Evolutionary conservation across 139 green algal species (phyloP), one percentile per base, ranked within the genome.

Genomic region (Haematococcus lacustris): DNA sequence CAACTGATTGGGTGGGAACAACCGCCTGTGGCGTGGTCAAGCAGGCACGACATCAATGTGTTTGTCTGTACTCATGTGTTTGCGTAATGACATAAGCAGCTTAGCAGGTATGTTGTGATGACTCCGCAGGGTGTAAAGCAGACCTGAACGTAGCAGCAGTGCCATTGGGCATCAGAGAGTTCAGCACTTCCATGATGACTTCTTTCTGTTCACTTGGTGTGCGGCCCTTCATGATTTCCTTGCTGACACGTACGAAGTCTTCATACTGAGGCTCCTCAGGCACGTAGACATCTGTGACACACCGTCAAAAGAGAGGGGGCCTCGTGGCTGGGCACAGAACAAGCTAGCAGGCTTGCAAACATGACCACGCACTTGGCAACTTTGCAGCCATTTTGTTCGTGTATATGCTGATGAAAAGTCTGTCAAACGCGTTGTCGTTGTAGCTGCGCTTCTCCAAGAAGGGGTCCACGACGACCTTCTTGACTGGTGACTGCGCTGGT

Each of bases 211-310:
- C 13, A 9, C 70, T 51, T 2, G 73, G 76, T 64, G 61, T 75
- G n/a, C 80, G 64, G 26, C 83, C 80, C 38, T 73, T 68, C 76
- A 89, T 82, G 70, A 89, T 86, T n/a, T 85, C 80, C 47, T 76
- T 71, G 38, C 38, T 71, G 38, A 89, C 71, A 6, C 73, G 71
- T 30, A 89, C 83, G 43, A 89, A 86, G 71, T 85, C 83, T 3
- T 89, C 80, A 39, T 85, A 89, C 7, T 37, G 57, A 0, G 70
- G 30, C 28, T 79, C 34, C 0, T 63, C 33, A 0, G 80, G 80
- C 37, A 85, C 80, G 7, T 37, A 28, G 17, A 76, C 62, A 2
- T 51, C 75, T 80, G 71, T n/a, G 6, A 21, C 32, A 30, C n/a
- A n/a, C n/a, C n/a, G 70, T 34, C 43, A 60, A 23, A 1, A 53